A percentile compares a stretch with the other conserved stretches of the same genome.
Conservation (phyloP, 2,329 filamentous ascomycete species). For the Cladophialophora immunda region DNA sequence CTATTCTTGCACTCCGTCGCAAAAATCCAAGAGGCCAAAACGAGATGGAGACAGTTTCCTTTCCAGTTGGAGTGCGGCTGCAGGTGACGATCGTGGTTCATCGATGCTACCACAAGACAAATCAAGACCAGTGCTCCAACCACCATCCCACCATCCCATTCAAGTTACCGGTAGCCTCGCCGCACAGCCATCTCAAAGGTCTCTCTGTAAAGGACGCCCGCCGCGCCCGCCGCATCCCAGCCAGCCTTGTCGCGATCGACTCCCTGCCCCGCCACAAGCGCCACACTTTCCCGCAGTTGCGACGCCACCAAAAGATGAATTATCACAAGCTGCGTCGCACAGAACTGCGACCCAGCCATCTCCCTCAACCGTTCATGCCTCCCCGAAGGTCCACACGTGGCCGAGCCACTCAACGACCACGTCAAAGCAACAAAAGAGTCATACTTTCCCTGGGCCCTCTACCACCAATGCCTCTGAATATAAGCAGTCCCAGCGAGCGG, state of each 20-base stretch:
- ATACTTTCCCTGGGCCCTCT: background rate
- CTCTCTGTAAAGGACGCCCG: background rate
- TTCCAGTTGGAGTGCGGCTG: background rate
- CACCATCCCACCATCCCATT: background rate
- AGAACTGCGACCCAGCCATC: background rate
- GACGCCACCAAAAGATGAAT: background rate
- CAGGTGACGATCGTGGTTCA: background rate
- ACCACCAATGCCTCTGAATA: background rate
- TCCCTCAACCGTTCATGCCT: background rate
- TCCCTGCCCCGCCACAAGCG: constrained; percentile 3
- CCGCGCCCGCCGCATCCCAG: background rate
- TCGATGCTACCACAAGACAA: background rate
- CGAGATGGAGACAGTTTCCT: background rate
- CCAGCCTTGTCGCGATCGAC: constrained; percentile 4
- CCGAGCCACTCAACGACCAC: background rate
- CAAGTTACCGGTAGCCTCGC: background rate
- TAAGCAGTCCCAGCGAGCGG: background rate
- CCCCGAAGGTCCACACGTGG: background rate
- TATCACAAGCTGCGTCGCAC: background rate
- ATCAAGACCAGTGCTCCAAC: background rate
- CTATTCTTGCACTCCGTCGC: background rate
- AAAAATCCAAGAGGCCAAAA: background rate
- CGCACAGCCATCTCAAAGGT: background rate
- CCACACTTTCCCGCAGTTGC: constrained; percentile 8
- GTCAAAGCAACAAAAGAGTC: background rate